A percentile compares a stretch with the other conserved stretches of the same genome.
Conservation (phyloP, 108 stramenopile genomes). For the Skeletonema costatum region DNA sequence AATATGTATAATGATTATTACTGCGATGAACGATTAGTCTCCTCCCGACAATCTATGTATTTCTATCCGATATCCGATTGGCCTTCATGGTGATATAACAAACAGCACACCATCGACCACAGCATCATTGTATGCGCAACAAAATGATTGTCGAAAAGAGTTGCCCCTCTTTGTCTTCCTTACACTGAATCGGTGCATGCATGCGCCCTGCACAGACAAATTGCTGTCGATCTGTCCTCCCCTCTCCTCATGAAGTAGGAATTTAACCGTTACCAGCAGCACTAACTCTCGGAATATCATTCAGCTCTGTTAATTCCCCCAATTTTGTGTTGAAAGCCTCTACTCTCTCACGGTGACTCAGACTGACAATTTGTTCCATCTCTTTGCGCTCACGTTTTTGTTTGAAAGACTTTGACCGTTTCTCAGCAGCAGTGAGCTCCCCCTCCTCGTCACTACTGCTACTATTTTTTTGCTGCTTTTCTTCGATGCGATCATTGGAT, state of each 20-base stretch:
- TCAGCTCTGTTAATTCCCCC: slow-evolving; percentile 74
- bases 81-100: too few species aligned
- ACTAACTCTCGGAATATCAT: slow-evolving; percentile 87
- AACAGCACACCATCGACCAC: too few species aligned
- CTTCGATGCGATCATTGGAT: slow-evolving; percentile 1
- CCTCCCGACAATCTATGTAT: neutral
- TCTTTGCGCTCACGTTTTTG: slow-evolving; percentile 64
- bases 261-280: slow-evolving; percentile 77
- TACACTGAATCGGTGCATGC: too few species aligned
- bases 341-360: slow-evolving; percentile 52
- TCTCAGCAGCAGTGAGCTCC: slow-evolving; percentile 79
- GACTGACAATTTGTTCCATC: slow-evolving; percentile 55
- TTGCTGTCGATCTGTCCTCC: neutral
- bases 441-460: slow-evolving; percentile 45
- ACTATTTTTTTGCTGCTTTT: neutral
- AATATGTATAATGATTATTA: neutral
- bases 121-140: too few species aligned
- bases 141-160: too few species aligned
- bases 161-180: too few species aligned
- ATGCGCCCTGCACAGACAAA: too few species aligned
- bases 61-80: too few species aligned
- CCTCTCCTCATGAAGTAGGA: neutral
- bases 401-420: slow-evolving; percentile 50
- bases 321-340: slow-evolving; percentile 85
- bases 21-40: neutral